Conservation (phyloP, 169 alveolate genomes). For the Plasmodium fragile region DNA sequence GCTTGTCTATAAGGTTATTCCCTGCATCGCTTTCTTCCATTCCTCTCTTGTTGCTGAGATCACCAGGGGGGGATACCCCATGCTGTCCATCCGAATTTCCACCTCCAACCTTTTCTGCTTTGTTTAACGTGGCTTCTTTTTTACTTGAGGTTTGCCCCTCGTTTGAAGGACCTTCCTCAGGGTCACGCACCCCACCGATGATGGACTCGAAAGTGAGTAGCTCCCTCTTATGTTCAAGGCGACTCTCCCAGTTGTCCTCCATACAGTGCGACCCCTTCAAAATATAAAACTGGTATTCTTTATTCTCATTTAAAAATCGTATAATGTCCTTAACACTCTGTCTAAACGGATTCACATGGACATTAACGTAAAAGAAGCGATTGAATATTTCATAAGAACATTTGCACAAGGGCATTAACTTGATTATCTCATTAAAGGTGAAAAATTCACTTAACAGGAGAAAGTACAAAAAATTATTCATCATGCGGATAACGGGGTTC, state of each 20-base stretch:
- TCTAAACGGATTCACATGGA: slow-evolving; percentile 68
- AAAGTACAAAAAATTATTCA: slow-evolving; percentile 65
- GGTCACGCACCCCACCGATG: not conserved
- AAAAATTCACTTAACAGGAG: slow-evolving; percentile 60
- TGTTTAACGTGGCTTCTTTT: not conserved
- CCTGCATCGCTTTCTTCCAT: not conserved
- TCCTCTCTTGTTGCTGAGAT: not conserved
- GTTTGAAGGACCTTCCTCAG: not conserved
- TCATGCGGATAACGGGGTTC: slow-evolving; percentile 37
- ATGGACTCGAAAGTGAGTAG: not conserved
- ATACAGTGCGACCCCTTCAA: slow-evolving; percentile 1
- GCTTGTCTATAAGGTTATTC: not conserved
- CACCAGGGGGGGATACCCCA: not conserved
- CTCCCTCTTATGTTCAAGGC: slow-evolving; percentile 10
- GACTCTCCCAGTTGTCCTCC: not conserved
- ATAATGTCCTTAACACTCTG: slow-evolving; percentile 60
- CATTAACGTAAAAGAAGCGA: slow-evolving; percentile 29
- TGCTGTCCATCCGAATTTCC: not conserved
- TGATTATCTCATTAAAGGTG: slow-evolving; percentile 41
- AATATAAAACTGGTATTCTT: slow-evolving; percentile 64
- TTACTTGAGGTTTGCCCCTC: not conserved
- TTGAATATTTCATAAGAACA: slow-evolving; percentile 43
- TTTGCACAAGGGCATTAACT: slow-evolving; percentile 68
- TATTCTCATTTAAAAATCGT: slow-evolving; percentile 35
- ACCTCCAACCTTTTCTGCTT: not conserved